A percentile compares a stretch with the other conserved stretches of the same genome.
These are phyloP conservation scores for Graphiopsis chlorocephala DNA, from an alignment of 2,329 filamentous ascomycete species.

Conservation along the genomic window DNA sequence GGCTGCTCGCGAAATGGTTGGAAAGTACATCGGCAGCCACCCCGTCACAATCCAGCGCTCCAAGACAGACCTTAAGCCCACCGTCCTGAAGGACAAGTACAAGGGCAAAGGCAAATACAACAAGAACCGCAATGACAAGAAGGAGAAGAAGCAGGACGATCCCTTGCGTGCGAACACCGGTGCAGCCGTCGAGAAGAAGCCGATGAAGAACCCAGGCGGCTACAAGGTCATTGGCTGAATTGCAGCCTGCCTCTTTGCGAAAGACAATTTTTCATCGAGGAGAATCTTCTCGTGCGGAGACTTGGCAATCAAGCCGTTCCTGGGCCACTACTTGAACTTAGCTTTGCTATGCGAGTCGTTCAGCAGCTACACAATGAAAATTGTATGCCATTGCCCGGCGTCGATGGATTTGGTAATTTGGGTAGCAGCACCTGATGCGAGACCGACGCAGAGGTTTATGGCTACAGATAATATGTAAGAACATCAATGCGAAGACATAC, in stretches of 20 bases:
- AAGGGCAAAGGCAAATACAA: conserved; percentile 54
- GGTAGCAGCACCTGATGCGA: background rate
- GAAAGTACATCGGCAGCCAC: conserved; percentile 98
- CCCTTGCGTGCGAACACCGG: conserved; percentile 37
- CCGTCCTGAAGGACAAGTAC: conserved; percentile 51
- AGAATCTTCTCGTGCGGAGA: background rate
- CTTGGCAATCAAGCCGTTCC: background rate
- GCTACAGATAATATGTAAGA: background rate
- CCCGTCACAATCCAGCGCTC: conserved; percentile 76
- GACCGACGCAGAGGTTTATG: background rate
- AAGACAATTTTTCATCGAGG: background rate
- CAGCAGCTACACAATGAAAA: background rate
- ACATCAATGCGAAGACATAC: background rate
- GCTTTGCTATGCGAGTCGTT: background rate
- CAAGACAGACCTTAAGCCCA: conserved; percentile 84
- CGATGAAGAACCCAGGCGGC: conserved; percentile 26
- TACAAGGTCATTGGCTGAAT: conserved; percentile 37
- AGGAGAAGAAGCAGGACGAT: conserved; percentile 40
- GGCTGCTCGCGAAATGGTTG: conserved; percentile 96
- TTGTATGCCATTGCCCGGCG: background rate
- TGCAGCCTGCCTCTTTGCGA: background rate
- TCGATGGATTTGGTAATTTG: background rate
- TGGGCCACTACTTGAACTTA: background rate
- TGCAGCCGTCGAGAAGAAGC: conserved; percentile 39
- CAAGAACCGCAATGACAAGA: conserved; percentile 40